Conservation (phyloP, 1,284 basidiomycete species). For the Lignosus rhinocerotis region DNA sequence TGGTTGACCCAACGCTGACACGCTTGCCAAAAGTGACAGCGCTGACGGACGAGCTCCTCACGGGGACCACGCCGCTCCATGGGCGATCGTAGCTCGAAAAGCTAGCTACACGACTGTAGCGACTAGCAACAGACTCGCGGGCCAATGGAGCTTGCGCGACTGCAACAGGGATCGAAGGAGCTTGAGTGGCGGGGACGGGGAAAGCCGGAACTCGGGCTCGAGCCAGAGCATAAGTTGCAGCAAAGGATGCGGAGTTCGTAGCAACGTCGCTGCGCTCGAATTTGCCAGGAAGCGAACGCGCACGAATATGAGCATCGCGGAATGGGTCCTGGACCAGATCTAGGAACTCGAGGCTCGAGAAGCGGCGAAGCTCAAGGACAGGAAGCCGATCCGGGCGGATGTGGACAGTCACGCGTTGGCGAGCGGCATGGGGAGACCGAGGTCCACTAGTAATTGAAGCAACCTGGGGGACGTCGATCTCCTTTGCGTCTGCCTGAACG, state of each 20-base stretch:
- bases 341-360: slow-evolving; percentile 52
- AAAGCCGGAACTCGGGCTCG: slow-evolving; percentile 12
- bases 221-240: neutral
- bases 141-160: neutral
- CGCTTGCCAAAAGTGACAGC: slow-evolving; percentile 9
- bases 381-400: slow-evolving; percentile 52
- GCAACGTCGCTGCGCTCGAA: slow-evolving; percentile 9
- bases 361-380: slow-evolving; percentile 54
- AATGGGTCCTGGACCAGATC: slow-evolving; percentile 24
- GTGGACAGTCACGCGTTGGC: slow-evolving; percentile 57
- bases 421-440: slow-evolving; percentile 7
- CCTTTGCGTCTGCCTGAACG: slow-evolving; percentile 1
- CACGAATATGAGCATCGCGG: slow-evolving; percentile 18
- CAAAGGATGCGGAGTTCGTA: neutral
- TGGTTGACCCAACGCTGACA: neutral
- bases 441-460: neutral
- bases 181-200: neutral
- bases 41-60: slow-evolving; percentile 6
- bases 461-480: slow-evolving; percentile 8
- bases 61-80: neutral
- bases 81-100: slow-evolving; percentile 9
- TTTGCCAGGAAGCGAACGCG: slow-evolving; percentile 19
- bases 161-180: neutral
- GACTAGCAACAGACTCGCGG: slow-evolving; percentile 5
- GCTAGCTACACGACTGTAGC: slow-evolving; percentile 2